Evolutionary conservation across 2,329 filamentous ascomycete genomes (phyloP).

Genomic region (Nothomitra cinnamomea): DNA sequence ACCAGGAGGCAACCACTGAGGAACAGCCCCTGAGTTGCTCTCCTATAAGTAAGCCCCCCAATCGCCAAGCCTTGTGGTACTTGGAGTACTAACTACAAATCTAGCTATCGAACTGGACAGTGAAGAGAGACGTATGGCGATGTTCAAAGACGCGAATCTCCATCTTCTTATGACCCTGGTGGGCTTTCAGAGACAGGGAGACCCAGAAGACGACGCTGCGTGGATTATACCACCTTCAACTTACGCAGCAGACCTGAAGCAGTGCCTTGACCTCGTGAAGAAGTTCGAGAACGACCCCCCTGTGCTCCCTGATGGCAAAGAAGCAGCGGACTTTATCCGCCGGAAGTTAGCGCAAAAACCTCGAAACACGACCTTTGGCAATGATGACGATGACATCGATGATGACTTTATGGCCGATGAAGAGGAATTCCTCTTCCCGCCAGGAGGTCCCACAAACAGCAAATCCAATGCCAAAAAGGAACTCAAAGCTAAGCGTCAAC

Average conservation of each 20-base stretch:
- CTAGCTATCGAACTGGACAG: conserved; percentile 40
- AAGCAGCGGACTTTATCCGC: conserved; percentile 63
- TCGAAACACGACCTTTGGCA: conserved; percentile 45
- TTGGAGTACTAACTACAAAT: conserved; percentile 14
- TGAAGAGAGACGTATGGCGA: conserved; percentile 48
- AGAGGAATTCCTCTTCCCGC: conserved; percentile 47
- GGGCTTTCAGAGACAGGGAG: conserved; percentile 47
- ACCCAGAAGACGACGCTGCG: conserved; percentile 56
- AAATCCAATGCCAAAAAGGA: conserved; percentile 36
- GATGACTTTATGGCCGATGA: conserved; percentile 35
- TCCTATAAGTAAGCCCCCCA: conserved; percentile 32
- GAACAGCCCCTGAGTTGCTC: conserved; percentile 26
- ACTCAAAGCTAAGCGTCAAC: conserved; percentile 42
- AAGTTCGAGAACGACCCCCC: conserved; percentile 65
- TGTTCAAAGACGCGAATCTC: conserved; percentile 81
- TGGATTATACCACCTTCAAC: conserved; percentile 62
- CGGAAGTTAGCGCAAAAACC: conserved; percentile 40
- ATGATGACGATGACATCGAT: conserved; percentile 47
- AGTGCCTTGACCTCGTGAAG: conserved; percentile 54
- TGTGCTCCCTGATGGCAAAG: conserved; percentile 55
- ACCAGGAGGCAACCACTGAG: conserved; percentile 15
- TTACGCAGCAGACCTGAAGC: conserved; percentile 46
- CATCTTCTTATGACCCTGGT: conserved; percentile 67
- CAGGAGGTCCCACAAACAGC: conserved; percentile 46
- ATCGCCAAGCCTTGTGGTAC: not conserved